Evolutionary conservation across 1,284 basidiomycete genomes (phyloP), one percentile per base, ranked within the genome.

Genomic region (Tetrapyrgos nigripes): DNA sequence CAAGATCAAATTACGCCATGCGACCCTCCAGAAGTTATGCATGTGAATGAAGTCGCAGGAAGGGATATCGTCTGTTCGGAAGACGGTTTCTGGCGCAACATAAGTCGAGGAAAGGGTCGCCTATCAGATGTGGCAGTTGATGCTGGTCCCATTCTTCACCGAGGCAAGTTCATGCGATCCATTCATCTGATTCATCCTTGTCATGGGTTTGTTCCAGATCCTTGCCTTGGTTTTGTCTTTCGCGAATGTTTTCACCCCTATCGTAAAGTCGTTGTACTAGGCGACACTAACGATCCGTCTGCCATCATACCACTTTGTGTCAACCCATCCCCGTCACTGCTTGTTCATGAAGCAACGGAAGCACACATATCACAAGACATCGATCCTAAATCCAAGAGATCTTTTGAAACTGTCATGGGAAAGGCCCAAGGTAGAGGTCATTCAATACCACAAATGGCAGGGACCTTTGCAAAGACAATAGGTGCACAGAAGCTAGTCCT

Each of bases 261-360:
- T 46, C 77, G 83, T 51, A 84, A 83, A 66, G 68, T 86, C 24
- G 83, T 81, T 14, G 76, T 85, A 59, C 70, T 85, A 1, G 84
- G 84, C 0, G 92, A 94, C 69, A 93, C 91, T 1, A 83, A 76
- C 63, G 86, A 93, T 66, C 80, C 90, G 0, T 80, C 82, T 14
- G 70, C 77, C 1, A 81, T 92, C 57, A 71, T 79, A 11, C 83
- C 84, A 3, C 77, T 92, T 14, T 83, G 87, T 62, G 68, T 73
- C 50, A 72, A 76, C 19, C 78, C 79, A 31, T 66, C 78, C 1
- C 79, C 83, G 2, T 78, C 78, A 11, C 75, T 94, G 10, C 81
- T 88, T 52, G 80, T 89, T 5, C 94, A 97, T 73, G 94, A 97
- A 76, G 88, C 91, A 21, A 96, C 93, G 3, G 94, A 96, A 71